Base-by-base conservation (phyloP, 2,329 filamentous ascomycete species). In the Parascedosporium putredinis region DNA sequence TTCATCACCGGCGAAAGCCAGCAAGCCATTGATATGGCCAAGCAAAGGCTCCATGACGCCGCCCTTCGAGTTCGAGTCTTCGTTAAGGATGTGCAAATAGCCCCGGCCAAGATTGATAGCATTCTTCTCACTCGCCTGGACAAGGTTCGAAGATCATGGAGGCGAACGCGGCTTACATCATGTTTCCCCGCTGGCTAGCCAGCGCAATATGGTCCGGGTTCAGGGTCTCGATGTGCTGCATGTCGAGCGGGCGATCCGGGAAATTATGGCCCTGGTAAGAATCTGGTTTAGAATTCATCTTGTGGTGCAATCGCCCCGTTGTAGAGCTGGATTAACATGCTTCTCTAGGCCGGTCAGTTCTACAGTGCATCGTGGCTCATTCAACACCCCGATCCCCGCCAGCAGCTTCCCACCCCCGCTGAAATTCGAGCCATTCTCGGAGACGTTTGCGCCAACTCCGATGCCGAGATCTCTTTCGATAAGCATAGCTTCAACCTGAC, bases 331-430 rank as follows among this genome's bases (percentile, higher is more conserved):
- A 65, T 61, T 67, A 57, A 65, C 59, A 38, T 20, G 46, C 16
- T 38, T 25, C 22, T 10, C 55, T 42, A 90, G 86, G 89, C 90
- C 55, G 90, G 91, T 31, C 93, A 98, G 69, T 98, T 97, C 66
- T 98, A 98, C 69, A 93, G 88, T 62, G 90, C 90, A 20, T 89
- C 88, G 9, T 98, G 93, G 91, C 95, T 88, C 78, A 85, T 95
- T 57, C 84, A 89, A 61, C 83, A 88, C 60, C 78, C 83, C 12
- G 86, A 93, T 53, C 73, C 80, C 55, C 66, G 76, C 59, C 69
- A 75, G 59, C 61, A 78, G 60, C 36, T 25, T 12, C 73, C 84
- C 65, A 64, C 74, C 71, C 59, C 86, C 68, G 54, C 83, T 69
- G 89, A 97, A 54, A 82, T 95, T 53, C 81, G 88, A 52, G 78